Base-by-base conservation (phyloP, 2,329 filamentous ascomycete genomes). In the Beauveria caledonica region DNA sequence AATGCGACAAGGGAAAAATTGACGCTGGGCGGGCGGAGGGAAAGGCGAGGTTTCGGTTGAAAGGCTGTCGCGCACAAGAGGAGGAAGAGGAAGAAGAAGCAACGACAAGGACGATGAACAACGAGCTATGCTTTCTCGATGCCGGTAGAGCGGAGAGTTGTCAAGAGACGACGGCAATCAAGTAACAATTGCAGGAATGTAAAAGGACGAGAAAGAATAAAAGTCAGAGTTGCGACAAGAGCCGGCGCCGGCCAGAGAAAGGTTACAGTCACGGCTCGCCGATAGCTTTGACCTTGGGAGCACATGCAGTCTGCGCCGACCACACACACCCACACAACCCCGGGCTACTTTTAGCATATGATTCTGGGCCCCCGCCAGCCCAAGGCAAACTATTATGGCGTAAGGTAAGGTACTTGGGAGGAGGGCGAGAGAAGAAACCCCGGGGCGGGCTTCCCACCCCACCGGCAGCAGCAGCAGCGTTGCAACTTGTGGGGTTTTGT, bases 321-420 rank as follows among this genome's bases (percentile, higher is more conserved):
- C 29, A 21, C 57, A 56, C 49, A 53, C 15, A 45, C 39, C 2
- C 42, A 3, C 27, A 36, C 33, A 9, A 17, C 46, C 36, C 36
- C 27, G 42, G 56, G 36, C 40, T 27, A 19, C 33, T 48, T 60
- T 60, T 62, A 54, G 53, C 61, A 62, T 62, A 62, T 60, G 61
- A 62, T 62, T 60, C 61, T 60, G 58, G 61, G 52, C 46, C 59
- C 59, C 46, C 60, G 25, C 60, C 57, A 42, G 19, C 15, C 29
- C 19, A 19, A 46, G 23, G 36, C 45, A 49, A 33, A 56, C 58
- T 33, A 54, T 60, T 33, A 54, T 60, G 58, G 52, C 51, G 52
- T 54, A 55, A 55, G 45, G 58, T 21, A 56, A 51, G 11, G 13
- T 39, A n/a, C n/a, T n/a, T n/a, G 33, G 29, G 29, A 13, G 25